Conservation (phyloP, 306 rosid species). For the Ormosia semicastrata region DNA sequence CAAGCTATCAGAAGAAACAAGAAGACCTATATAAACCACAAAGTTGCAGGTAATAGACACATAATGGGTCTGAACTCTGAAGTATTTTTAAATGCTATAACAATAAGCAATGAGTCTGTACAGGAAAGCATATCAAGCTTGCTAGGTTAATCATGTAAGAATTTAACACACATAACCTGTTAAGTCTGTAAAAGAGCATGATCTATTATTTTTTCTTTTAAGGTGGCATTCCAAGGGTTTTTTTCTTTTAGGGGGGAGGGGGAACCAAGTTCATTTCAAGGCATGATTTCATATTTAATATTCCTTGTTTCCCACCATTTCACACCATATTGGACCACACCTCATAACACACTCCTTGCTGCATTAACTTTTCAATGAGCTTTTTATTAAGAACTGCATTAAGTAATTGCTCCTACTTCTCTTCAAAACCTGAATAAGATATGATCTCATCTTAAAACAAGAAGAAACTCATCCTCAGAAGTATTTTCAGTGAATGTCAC, state of each 20-base stretch:
- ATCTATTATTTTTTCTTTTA: background rate
- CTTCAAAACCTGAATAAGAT: constrained; percentile 1
- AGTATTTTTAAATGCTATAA: background rate
- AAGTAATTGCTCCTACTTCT: background rate
- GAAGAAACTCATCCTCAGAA: background rate
- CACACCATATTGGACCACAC: background rate
- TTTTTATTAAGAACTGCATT: background rate
- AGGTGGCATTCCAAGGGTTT: background rate
- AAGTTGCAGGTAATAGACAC: background rate
- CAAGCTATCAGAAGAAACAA: constrained; percentile 10
- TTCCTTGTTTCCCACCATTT: background rate
- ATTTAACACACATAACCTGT: background rate
- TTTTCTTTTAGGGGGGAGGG: background rate
- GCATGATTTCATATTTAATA: background rate
- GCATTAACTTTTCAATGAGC: constrained; percentile 17
- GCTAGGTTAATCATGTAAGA: background rate
- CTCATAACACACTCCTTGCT: background rate
- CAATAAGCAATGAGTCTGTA: background rate
- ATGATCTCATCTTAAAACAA: background rate
- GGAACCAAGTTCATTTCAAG: background rate
- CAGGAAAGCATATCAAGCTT: background rate
- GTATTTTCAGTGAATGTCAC: background rate
- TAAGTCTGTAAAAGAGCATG: background rate
- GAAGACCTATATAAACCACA: background rate
- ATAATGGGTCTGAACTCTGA: background rate